phyloP scores from a whole-genome alignment of 1,284 basidiomycete genomes.

The Puccinia triticina region DNA sequence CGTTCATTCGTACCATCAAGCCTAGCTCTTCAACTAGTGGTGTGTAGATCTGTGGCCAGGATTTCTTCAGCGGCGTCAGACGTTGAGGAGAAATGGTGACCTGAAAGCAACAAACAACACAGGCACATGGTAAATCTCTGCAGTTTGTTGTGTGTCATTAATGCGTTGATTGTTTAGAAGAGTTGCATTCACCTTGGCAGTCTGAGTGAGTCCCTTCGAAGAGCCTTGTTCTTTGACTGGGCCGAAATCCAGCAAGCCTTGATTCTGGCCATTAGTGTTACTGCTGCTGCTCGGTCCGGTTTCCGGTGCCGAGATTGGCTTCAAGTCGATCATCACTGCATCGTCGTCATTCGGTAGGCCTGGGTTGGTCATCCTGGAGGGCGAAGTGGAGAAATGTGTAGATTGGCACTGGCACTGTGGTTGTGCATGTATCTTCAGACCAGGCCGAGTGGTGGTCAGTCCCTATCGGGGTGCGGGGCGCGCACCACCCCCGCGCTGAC shows the following conservation, averaged over 20 bases:
- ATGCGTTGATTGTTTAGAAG: neutral
- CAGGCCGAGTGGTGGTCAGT: too few species aligned
- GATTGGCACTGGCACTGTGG: neutral
- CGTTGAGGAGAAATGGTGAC: conserved; percentile 48
- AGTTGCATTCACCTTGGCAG: neutral
- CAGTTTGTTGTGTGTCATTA: neutral
- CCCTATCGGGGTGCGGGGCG: too few species aligned
- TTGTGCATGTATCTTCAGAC: too few species aligned
- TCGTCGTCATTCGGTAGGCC: neutral
- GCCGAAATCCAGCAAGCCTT: conserved; percentile 21
- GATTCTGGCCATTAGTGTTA: neutral
- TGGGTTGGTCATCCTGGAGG: neutral
- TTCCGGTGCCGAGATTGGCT: neutral
- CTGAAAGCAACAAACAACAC: conserved; percentile 19
- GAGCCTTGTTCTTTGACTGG: conserved; percentile 31
- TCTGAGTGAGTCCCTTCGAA: conserved; percentile 33
- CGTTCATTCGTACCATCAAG: conserved; percentile 45
- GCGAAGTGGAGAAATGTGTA: neutral
- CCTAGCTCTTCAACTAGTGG: conserved; percentile 47
- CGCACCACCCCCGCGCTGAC: too few species aligned
- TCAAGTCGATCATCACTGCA: conserved; percentile 30
- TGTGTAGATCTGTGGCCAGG: conserved; percentile 49
- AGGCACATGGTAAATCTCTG: neutral
- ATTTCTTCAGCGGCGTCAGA: conserved; percentile 39
- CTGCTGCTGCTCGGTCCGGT: neutral